Evolutionary conservation across 2,329 filamentous ascomycete genomes (phyloP).

Genomic region (Arthrobotrys musiformis): DNA sequence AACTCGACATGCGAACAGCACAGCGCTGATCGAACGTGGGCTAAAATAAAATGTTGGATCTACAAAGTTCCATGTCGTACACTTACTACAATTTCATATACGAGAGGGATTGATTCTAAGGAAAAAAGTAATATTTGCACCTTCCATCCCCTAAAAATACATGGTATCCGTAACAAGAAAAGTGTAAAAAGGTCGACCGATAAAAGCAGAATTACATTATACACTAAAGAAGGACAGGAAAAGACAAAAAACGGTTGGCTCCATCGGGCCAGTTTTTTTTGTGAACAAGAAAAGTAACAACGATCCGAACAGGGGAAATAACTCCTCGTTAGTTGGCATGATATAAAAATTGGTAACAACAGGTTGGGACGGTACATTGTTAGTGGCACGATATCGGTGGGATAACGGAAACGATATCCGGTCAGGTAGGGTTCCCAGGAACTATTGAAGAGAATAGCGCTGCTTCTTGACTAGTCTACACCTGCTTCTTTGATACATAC

Average conservation of each 20-base stretch:
- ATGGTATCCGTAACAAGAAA: conserved; percentile 38
- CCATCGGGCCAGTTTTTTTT: background rate
- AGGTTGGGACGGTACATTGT: no score
- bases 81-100: background rate
- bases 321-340: conserved; percentile 25
- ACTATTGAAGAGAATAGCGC: conserved; percentile 25
- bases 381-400: no score
- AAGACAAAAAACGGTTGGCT: background rate
- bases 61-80: background rate
- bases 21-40: background rate
- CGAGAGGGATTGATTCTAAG: no score
- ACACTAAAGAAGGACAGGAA: conserved; percentile 21
- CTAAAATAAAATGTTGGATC: background rate
- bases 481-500: conserved; percentile 33
- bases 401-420: background rate
- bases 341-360: conserved; percentile 22
- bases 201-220: conserved; percentile 41
- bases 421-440: background rate
- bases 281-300: conserved; percentile 10
- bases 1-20: background rate
- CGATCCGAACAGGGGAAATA: conserved; percentile 18
- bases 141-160: conserved; percentile 50
- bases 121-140: conserved; percentile 25
- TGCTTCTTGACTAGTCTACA: conserved; percentile 45
- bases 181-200: background rate